A percentile compares a stretch with the other conserved stretches of the same genome.
Conservation (phyloP, 2,329 filamentous ascomycete genomes). For the Aspergillus pseudoviridinutans region DNA sequence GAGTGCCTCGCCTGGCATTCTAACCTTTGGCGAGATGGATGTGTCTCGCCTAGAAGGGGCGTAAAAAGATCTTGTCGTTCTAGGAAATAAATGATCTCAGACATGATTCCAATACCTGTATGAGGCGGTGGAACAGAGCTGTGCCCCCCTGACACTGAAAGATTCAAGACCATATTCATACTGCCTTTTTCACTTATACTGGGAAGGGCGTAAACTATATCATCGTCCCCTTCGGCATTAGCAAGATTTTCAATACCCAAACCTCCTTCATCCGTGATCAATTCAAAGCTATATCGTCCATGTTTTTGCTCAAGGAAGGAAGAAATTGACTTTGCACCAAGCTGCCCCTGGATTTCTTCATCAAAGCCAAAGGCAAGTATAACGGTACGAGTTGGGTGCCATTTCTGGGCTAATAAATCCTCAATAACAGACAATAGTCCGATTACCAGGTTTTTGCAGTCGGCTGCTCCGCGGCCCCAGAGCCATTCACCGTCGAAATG, state of each 20-base stretch:
- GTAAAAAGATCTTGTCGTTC: conserved; percentile 54
- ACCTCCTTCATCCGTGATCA: conserved; percentile 62
- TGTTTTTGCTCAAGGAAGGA: conserved; percentile 50
- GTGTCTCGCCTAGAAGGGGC: conserved; percentile 48
- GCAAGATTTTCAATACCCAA: conserved; percentile 49
- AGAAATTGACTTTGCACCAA: conserved; percentile 54
- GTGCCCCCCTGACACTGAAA: conserved; percentile 58
- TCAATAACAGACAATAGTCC: conserved; percentile 53
- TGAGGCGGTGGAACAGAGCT: conserved; percentile 59
- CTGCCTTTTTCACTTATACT: conserved; percentile 62
- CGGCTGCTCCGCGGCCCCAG: conserved; percentile 53
- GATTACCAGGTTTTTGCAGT: conserved; percentile 56
- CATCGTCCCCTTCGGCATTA: conserved; percentile 17
- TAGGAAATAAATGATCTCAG: conserved; percentile 62
- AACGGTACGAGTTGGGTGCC: conserved; percentile 54
- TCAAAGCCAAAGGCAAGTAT: conserved; percentile 63
- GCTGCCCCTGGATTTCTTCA: conserved; percentile 58
- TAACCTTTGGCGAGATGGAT: conserved; percentile 55
- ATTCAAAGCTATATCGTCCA: conserved; percentile 55
- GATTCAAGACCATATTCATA: conserved; percentile 55
- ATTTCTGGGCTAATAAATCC: conserved; percentile 49
- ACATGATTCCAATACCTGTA: conserved; percentile 66
- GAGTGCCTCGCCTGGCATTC: conserved; percentile 57
- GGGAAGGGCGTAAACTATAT: conserved; percentile 51
- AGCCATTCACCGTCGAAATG: conserved; percentile 53